Base-by-base conservation (phyloP, 768 basidiomycete species). In the Leccinum disarticulatum region DNA sequence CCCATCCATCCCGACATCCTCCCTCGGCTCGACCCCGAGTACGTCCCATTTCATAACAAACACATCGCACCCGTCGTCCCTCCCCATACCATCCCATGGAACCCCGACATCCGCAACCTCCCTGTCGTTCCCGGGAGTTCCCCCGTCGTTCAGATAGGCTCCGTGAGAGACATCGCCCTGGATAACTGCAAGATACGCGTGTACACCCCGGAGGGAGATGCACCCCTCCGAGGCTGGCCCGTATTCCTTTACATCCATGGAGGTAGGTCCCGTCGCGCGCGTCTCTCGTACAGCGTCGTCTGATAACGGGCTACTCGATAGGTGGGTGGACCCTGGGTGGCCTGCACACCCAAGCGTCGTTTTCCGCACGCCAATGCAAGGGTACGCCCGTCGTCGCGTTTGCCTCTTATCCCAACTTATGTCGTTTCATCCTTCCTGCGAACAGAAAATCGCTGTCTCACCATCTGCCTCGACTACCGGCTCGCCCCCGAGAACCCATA, bases 261-360 rank as follows among this genome's bases (percentile, higher is more conserved):
- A 59, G 88, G 88, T 83, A 54, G 33, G 79, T 56, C 13, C 19
- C 46, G 52, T 52, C 28, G 49, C 10, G 14, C 22, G 11, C 49
- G 28, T 31, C 27, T 17, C 9, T 52, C 6, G 3, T 6, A 9
- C 3, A 41, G 19, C 9, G 27, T 50, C 8, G 41, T 41, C 28
- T 61, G 28, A 57, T 25, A 51, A 11, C 14, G 25, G 1, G 25
- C 1, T 52, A 11, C 19, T 46, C n/a, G 25, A 14, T 25, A 86
- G 88, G 89, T 30, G 88, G 89, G 35, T 90, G 89, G 89, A 88
- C 87, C 0, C 77, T 89, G 2, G 89, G 89, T 0, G 81, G 76
- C 55, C 86, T 88, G 63, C 67, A 68, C 25, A 81, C 81, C 11
- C 85, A 87, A 60, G 81, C 80, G n/a, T 74, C 83, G 6, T 87